Evolutionary conservation across 805 yeast genomes (phyloP), one percentile per base, ranked within the genome.

Genomic region (Sugiyamaella marilandica): DNA sequence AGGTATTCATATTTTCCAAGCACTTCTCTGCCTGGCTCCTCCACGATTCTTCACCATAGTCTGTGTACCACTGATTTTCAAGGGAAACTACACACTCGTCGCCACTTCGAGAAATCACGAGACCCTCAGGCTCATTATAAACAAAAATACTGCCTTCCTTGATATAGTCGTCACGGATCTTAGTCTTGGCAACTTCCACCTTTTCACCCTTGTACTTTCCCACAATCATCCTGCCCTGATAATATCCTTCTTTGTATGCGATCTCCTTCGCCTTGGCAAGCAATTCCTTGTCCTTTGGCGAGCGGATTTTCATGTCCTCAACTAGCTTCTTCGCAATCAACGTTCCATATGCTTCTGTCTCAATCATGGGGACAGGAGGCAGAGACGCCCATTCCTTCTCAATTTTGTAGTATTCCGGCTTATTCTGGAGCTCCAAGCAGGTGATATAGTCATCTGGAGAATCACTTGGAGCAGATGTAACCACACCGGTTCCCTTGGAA

Each of bases 21-120:
- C 95, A 85, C 63, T 85, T 94, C 58, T 83, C 73, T 50, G 97
- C 95, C 67, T 80, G 81, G 13, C 76, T 71, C 67, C 86, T 87
- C 99, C 99, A 94, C 13, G 73, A 61, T 62, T 81, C 88, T 79
- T 94, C 99, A 78, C 99, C 99, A 65, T 94, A 94, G 70, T 94
- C 97, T 63, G 88, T 80, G 71, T 82, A 94, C 99, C 99, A 94
- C 77, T 94, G 99, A 73, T 94, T 98, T 74, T 95, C 98, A 49
- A 94, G 80, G 5, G 98, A 89, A 39, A 94, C 99, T 63, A 92
- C 83, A 79, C 99, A 94, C 55, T 84, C 89, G 69, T 94, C 99
- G 61, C 97, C 97, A 41, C 97, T 88, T 74, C 99, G 86, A 13
- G 98, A 92, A 45, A 88, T 79, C 45, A 94, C 97, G 41, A 75